These are phyloP conservation scores for Zygosaccharomyces kombuchaensis DNA, from an alignment of 805 yeast genomes.

Conservation along the genomic window DNA sequence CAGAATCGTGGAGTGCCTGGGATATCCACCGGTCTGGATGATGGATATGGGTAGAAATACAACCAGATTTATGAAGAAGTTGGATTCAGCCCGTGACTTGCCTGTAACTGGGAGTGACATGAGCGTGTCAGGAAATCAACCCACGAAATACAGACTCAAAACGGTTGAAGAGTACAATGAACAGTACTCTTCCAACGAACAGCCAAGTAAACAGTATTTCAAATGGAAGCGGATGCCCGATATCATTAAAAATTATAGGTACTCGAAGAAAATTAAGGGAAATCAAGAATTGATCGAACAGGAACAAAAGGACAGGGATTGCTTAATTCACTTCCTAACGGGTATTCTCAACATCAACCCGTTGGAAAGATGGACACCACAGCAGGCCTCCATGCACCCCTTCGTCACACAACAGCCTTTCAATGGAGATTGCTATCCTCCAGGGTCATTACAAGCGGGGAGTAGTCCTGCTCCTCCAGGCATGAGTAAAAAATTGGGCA, in stretches of 20 bases:
- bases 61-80: conserved; percentile 46
- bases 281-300: conserved; percentile 46
- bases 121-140: background rate
- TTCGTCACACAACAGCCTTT: conserved; percentile 66
- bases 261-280: conserved; percentile 50
- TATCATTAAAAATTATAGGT: conserved; percentile 69
- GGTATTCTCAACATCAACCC: conserved; percentile 85
- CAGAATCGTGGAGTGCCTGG: conserved; percentile 77
- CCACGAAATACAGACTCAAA: conserved; percentile 38
- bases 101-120: conserved; percentile 1
- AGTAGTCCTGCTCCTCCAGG: conserved; percentile 5
- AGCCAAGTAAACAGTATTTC: conserved; percentile 83
- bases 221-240: conserved; percentile 60
- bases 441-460: conserved; percentile 33
- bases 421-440: conserved; percentile 52
- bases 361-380: conserved; percentile 93
- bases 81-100: conserved; percentile 8
- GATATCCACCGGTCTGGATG: conserved; percentile 93
- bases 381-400: conserved; percentile 89
- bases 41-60: conserved; percentile 90
- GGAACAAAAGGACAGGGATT: conserved; percentile 67
- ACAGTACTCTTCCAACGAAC: conserved; percentile 43
- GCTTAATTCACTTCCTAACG: conserved; percentile 69
- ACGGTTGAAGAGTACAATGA: conserved; percentile 48
- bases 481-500: conserved; percentile 8